Evolutionary conservation across 257 asterid species (phyloP).

Genomic region (Plantago ovata): DNA sequence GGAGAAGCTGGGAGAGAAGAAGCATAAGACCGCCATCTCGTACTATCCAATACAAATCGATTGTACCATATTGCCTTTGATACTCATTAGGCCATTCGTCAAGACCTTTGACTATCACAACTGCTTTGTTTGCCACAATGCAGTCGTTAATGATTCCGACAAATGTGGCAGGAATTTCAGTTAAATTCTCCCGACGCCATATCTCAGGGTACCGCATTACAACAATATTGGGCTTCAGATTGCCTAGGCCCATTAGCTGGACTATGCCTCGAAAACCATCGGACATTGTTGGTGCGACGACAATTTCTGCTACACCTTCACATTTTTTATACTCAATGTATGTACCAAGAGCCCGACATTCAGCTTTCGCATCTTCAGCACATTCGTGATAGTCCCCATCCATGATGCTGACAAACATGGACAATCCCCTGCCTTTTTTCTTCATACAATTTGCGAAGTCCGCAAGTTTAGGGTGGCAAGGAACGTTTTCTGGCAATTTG

Average conservation of each 20-base stretch:
- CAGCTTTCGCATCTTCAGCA: constrained; percentile 90
- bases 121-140: constrained; percentile 95
- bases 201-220: constrained; percentile 98
- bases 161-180: constrained; percentile 82
- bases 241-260: constrained; percentile 98
- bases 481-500: constrained; percentile 89
- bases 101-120: constrained; percentile 89
- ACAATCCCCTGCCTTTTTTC: constrained; percentile 99
- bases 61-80: constrained; percentile 89
- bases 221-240: constrained; percentile 88
- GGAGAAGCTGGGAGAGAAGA: constrained; percentile 91
- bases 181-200: constrained; percentile 89
- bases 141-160: constrained; percentile 92
- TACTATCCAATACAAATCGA: constrained; percentile 94
- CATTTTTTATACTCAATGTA: constrained; percentile 89
- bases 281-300: constrained; percentile 90
- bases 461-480: constrained; percentile 98
- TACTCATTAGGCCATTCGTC: constrained; percentile 99
- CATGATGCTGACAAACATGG: constrained; percentile 84
- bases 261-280: constrained; percentile 95
- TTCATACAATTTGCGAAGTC: constrained; percentile 97
- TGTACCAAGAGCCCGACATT: constrained; percentile 82
- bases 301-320: constrained; percentile 98
- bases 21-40: constrained; percentile 98
- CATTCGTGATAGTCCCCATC: constrained; percentile 93